Conservation (phyloP, 2,329 filamentous ascomycete genomes). For the Colletotrichum gloeosporioides region DNA sequence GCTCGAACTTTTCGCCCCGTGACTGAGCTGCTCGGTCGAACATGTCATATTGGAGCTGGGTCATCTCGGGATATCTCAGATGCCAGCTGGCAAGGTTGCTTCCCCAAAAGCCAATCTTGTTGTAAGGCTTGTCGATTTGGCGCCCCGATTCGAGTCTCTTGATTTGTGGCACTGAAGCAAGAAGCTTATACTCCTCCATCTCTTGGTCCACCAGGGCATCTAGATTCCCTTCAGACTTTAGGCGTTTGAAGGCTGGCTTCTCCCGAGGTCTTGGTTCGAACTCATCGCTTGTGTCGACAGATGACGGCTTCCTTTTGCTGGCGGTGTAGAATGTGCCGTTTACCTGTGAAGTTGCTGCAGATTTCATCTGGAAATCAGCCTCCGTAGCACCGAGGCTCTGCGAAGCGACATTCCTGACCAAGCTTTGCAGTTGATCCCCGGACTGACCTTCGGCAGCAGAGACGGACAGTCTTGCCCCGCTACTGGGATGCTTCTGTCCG, state of each 20-base stretch:
- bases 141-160: slow-evolving; percentile 55
- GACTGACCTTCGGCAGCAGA: slow-evolving; percentile 42
- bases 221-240: slow-evolving; percentile 55
- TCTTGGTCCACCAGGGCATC: slow-evolving; percentile 38
- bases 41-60: slow-evolving; percentile 60
- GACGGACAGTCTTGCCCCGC: slow-evolving; percentile 23
- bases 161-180: slow-evolving; percentile 56
- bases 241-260: slow-evolving; percentile 60
- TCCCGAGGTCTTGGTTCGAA: slow-evolving; percentile 36
- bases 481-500: not conserved
- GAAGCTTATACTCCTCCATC: slow-evolving; percentile 49
- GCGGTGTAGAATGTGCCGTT: slow-evolving; percentile 44
- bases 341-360: slow-evolving; percentile 21
- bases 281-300: slow-evolving; percentile 57
- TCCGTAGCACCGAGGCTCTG: slow-evolving; percentile 61
- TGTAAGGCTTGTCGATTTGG: slow-evolving; percentile 61
- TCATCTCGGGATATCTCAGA: slow-evolving; percentile 68
- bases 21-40: slow-evolving; percentile 57
- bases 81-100: slow-evolving; percentile 63
- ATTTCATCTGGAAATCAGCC: slow-evolving; percentile 30
- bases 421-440: slow-evolving; percentile 54
- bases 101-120: slow-evolving; percentile 65
- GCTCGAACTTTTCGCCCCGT: slow-evolving; percentile 58
- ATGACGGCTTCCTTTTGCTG: slow-evolving; percentile 61
- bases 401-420: slow-evolving; percentile 57